A percentile compares a stretch with the other conserved stretches of the same genome.
Conservation (phyloP, 148 eudicot genomes). For the Limonium bicolor region DNA sequence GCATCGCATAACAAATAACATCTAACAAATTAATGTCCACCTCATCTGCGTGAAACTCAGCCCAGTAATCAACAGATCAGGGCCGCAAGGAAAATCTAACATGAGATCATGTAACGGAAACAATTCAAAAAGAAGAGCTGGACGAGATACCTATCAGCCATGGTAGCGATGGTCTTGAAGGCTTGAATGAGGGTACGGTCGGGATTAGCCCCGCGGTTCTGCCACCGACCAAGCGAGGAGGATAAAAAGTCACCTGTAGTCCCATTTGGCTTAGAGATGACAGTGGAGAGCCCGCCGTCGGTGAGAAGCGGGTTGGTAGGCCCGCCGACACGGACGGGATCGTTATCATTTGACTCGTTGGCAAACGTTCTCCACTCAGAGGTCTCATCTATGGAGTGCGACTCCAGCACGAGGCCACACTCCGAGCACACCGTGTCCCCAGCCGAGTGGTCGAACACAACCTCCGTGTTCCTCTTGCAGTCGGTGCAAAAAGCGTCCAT, state of each 20-base stretch:
- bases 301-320: constrained; percentile 59
- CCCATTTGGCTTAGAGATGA: constrained; percentile 65
- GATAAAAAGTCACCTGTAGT: constrained; percentile 46
- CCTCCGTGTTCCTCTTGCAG: constrained; percentile 72
- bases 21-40: too few species aligned
- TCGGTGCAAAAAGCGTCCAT: constrained; percentile 55
- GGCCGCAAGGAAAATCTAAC: neutral
- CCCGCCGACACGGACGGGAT: constrained; percentile 84
- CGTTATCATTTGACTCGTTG: constrained; percentile 66
- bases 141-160: constrained; percentile 63
- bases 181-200: constrained; percentile 57
- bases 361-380: constrained; percentile 92
- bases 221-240: constrained; percentile 66
- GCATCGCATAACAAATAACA: too few species aligned
- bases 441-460: constrained; percentile 75
- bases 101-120: neutral
- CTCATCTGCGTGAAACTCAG: too few species aligned
- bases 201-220: constrained; percentile 66
- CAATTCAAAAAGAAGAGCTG: neutral
- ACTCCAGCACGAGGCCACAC: constrained; percentile 80
- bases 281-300: constrained; percentile 65
- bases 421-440: constrained; percentile 91
- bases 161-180: constrained; percentile 62
- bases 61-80: neutral
- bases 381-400: constrained; percentile 86